A percentile compares a stretch with the other conserved stretches of the same genome.
phyloP scores from a whole-genome alignment of 2,329 filamentous ascomycete species.

The Metarhizium humberi region DNA sequence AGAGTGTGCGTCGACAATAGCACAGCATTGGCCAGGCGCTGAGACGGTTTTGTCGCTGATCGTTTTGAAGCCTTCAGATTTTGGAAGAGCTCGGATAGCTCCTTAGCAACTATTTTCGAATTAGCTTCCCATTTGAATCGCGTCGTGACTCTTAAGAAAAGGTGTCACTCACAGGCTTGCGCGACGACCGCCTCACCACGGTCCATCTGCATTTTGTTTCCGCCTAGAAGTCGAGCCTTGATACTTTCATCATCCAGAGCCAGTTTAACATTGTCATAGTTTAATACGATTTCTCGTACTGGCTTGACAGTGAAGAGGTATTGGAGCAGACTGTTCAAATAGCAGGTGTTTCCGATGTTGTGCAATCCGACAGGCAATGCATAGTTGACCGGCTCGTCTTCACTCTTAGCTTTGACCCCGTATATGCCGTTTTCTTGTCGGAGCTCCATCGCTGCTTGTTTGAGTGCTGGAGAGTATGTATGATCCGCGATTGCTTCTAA shows the following conservation, averaged over 20 bases:
- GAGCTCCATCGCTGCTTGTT: slow-evolving; percentile 17
- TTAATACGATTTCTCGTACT: slow-evolving; percentile 69
- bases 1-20: slow-evolving; percentile 45
- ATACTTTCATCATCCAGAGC: slow-evolving; percentile 56
- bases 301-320: slow-evolving; percentile 87
- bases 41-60: slow-evolving; percentile 58
- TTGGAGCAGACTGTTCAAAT: slow-evolving; percentile 91
- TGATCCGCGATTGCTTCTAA: slow-evolving; percentile 25
- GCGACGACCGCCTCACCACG: slow-evolving; percentile 52
- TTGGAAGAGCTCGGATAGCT: slow-evolving; percentile 61
- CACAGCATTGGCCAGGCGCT: slow-evolving; percentile 71
- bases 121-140: slow-evolving; percentile 3
- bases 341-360: slow-evolving; percentile 97
- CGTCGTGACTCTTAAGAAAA: not conserved
- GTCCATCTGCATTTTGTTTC: slow-evolving; percentile 41
- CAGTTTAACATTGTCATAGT: slow-evolving; percentile 64
- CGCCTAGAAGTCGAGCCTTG: slow-evolving; percentile 63
- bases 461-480: slow-evolving; percentile 12
- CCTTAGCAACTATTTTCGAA: slow-evolving; percentile 54
- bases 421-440: slow-evolving; percentile 9
- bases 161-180: slow-evolving; percentile 58
- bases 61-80: slow-evolving; percentile 57
- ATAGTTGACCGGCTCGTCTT: slow-evolving; percentile 18
- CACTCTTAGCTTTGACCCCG: slow-evolving; percentile 6
- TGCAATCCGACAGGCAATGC: slow-evolving; percentile 74